These are phyloP conservation scores for Salmacisia buchloeana DNA, from an alignment of 1,284 basidiomycete genomes.

Conservation along the genomic window DNA sequence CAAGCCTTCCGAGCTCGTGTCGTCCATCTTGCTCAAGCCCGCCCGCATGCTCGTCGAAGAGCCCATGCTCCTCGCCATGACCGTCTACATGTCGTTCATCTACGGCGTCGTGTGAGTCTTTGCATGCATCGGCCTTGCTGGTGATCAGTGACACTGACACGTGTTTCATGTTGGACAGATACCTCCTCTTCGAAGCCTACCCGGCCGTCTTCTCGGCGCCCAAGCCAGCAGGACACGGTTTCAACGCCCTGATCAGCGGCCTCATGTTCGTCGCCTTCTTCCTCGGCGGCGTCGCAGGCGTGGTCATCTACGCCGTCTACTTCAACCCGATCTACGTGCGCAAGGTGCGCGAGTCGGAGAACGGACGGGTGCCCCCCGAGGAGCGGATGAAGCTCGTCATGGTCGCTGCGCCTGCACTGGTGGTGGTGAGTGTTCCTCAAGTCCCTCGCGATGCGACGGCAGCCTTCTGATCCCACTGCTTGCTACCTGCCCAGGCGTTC, in stretches of 20 bases:
- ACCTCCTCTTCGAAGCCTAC: conserved; percentile 46
- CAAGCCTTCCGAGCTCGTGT: conserved; percentile 52
- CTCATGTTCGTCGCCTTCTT: conserved; percentile 50
- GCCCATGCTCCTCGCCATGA: conserved; percentile 69
- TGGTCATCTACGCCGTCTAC: conserved; percentile 25
- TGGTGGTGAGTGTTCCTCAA: too few relatives aligned
- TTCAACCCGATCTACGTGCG: conserved; percentile 38
- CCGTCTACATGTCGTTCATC: conserved; percentile 71
- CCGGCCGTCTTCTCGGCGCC: conserved; percentile 45
- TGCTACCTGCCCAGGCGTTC: too few relatives aligned
- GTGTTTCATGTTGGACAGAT: conserved; percentile 5
- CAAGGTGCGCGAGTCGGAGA: conserved; percentile 24
- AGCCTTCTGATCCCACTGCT: too few relatives aligned
- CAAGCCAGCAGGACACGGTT: conserved; percentile 26
- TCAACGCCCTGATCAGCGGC: conserved; percentile 41
- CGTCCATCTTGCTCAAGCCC: conserved; percentile 63
- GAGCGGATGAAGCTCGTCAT: conserved; percentile 38
- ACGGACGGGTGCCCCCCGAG: conserved; percentile 43
- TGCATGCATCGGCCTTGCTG: too few relatives aligned
- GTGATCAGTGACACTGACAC: too few relatives aligned
- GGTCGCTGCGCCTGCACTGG: conserved; percentile 48
- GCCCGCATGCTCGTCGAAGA: conserved; percentile 60
- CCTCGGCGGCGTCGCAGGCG: conserved; percentile 33
- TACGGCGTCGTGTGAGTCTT: conserved; percentile 52
- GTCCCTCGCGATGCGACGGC: too few relatives aligned